Base-by-base conservation (phyloP, 768 basidiomycete genomes). In the Candolleomyces eurysporus region DNA sequence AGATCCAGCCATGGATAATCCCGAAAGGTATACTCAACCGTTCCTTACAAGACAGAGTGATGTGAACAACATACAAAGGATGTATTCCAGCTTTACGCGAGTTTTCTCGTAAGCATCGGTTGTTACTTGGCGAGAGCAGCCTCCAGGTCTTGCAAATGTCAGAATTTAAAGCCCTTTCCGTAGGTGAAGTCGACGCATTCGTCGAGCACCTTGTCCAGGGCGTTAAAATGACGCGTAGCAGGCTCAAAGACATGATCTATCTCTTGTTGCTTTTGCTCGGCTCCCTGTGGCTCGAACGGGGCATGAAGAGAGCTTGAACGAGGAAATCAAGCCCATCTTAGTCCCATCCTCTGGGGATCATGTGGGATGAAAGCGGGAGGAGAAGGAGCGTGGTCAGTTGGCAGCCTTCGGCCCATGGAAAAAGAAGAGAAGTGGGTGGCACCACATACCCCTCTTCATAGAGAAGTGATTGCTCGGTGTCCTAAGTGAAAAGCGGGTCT, bases 141-240 rank as follows among this genome's bases (percentile, higher is more conserved):
- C 67, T 90, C 89, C 53, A 81, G 71, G 11, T 74, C 75, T 66
- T 83, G 69, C 84, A 81, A 22, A 78, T 82, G 17, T 79, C 77
- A 84, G 6, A 73, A 69, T 11, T 83, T 69, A 39, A 89, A 68
- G 8, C 83, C 86, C 57, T 72, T 72, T 0, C 69, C 72, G 59
- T 73, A 80, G 1, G 64, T 63, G 13, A 65, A 26, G 26, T 83
- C 82, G 40, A 79, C 73, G 48, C 73, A 70, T 3, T 73, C 69
- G 39, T 78, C 72, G 22, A 83, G 66, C 64, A 67, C 54, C 54
- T 71, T 67, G 72, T 79, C 79, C 9, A 72, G 70, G 13, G 71
- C 65, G 56, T 75, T 79, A 61, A 86, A 76, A 64, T 77, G 77
- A 60, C 84, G 84, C 59, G 82, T 76, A 7, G 80, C 74, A 6